These are phyloP conservation scores for Thalia dealbata DNA, from an alignment of 176 grass and related monocot genomes.

Conservation along the genomic window DNA sequence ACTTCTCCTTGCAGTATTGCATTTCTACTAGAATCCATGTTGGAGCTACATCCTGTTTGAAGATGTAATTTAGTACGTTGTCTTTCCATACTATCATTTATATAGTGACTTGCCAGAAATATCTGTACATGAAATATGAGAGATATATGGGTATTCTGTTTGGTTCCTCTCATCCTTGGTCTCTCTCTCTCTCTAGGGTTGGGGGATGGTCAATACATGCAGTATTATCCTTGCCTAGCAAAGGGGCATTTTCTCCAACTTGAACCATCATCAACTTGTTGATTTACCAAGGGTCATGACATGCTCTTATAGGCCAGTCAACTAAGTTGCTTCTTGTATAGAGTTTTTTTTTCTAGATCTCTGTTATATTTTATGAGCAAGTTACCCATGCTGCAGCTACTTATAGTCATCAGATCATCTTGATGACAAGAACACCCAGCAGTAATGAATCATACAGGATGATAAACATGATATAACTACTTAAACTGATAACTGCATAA, in stretches of 20 bases:
- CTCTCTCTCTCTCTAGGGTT: not conserved
- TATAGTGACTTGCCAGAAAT: no score
- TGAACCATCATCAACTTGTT: no score
- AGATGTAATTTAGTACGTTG: no score
- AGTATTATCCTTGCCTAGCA: no score
- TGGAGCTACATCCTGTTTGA: not conserved
- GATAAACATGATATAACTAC: not conserved
- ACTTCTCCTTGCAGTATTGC: not conserved
- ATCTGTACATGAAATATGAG: not conserved
- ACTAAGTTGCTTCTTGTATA: no score
- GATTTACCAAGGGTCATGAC: not conserved
- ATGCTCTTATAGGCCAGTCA: not conserved
- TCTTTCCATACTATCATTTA: not conserved
- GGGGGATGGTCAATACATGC: no score
- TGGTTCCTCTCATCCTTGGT: not conserved
- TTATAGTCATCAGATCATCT: no score
- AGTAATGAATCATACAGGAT: not conserved
- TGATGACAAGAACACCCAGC: no score
- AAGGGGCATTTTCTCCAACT: no score
- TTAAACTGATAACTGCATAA: not conserved
- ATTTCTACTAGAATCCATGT: not conserved
- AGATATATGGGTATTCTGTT: not conserved
- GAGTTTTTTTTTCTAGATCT: no score
- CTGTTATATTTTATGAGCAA: no score
- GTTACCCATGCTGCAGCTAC: no score